Evolutionary conservation across 1,284 basidiomycete genomes (phyloP).

Genomic region (Ganoderma leucocontextum): DNA sequence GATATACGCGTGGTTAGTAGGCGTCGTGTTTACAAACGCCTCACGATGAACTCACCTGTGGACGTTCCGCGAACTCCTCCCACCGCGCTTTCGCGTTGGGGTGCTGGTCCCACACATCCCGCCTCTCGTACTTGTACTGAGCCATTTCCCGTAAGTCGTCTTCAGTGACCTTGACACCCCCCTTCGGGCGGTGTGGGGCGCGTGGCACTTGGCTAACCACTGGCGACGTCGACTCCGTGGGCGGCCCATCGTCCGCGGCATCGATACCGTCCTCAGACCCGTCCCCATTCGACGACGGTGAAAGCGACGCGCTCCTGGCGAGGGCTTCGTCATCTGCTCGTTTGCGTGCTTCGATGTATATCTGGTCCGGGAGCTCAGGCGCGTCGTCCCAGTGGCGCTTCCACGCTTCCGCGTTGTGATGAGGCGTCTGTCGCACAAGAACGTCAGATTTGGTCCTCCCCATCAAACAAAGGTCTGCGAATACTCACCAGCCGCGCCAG

Average conservation of each 20-base stretch:
- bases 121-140: conserved; percentile 2
- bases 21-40: background rate
- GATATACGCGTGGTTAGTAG: background rate
- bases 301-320: background rate
- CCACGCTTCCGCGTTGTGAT: conserved; percentile 17
- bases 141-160: conserved; percentile 19
- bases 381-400: conserved; percentile 11
- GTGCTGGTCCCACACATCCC: background rate
- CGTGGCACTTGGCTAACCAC: background rate
- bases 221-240: background rate
- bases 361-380: conserved; percentile 10
- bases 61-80: conserved; percentile 2
- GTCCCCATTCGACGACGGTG: background rate
- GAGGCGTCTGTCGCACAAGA: conserved; percentile 2
- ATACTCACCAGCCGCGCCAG: conserved; percentile 10
- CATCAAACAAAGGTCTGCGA: too few relatives aligned
- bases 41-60: background rate
- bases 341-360: conserved; percentile 10
- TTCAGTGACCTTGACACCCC: background rate
- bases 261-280: background rate
- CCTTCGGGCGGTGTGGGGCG: background rate
- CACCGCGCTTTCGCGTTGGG: background rate
- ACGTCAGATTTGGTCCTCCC: background rate
- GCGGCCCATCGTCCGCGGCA: background rate
- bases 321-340: conserved; percentile 1